Conservation (phyloP, 352 stramenopile species). For the Phytophthora lateralis region DNA sequence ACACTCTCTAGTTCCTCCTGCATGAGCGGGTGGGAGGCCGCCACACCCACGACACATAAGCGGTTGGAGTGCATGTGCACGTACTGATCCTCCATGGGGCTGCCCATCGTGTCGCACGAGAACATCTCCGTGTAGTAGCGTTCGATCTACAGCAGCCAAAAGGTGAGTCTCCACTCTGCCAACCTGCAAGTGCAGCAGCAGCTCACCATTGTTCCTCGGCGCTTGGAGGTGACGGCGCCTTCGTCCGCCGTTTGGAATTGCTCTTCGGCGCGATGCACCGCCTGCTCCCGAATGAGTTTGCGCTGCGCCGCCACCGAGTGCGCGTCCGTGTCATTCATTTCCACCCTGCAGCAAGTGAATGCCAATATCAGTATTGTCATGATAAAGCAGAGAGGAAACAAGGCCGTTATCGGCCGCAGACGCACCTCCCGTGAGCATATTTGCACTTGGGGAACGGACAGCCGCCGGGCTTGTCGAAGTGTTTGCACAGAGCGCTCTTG, state of each 20-base stretch:
- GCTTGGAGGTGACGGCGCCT: conserved; percentile 42
- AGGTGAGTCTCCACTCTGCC: background rate
- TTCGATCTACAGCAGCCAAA: conserved; percentile 56
- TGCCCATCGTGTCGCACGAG: conserved; percentile 78
- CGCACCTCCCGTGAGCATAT: conserved; percentile 76
- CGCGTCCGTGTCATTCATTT: conserved; percentile 59
- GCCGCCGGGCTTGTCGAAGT: conserved; percentile 84
- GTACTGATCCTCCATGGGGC: conserved; percentile 77
- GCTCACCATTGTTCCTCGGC: conserved; percentile 74
- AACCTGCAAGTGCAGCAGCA: conserved; percentile 6
- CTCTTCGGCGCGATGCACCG: conserved; percentile 57
- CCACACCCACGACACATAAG: conserved; percentile 81
- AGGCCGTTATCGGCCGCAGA: background rate
- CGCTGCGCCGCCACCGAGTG: conserved; percentile 75
- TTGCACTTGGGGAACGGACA: conserved; percentile 87
- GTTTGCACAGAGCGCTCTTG: conserved; percentile 86
- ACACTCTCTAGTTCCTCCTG: conserved; percentile 59
- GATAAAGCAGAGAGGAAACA: background rate
- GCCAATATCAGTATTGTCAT: conserved; percentile 1
- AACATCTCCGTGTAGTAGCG: conserved; percentile 90
- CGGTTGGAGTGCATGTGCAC: conserved; percentile 92
- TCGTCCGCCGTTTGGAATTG: conserved; percentile 62
- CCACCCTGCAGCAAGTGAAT: conserved; percentile 30
- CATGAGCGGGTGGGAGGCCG: conserved; percentile 72
- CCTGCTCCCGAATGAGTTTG: conserved; percentile 83